Evolutionary conservation across 345 rosid genomes (phyloP).

Genomic region (Cardamine chenopodiifolia): DNA sequence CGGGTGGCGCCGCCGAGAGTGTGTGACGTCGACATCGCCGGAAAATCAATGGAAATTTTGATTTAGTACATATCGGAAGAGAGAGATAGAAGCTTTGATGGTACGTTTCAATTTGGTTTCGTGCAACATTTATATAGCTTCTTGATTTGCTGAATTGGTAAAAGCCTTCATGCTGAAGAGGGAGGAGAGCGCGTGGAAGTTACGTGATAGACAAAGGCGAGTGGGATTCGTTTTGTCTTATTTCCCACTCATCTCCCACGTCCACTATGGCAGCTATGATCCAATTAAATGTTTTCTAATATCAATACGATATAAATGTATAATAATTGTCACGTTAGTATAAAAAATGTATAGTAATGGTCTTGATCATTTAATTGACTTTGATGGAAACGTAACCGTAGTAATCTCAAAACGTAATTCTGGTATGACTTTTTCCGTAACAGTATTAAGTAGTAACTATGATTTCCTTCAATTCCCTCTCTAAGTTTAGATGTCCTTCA

Average conservation of each 20-base stretch:
- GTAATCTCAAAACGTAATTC: background rate
- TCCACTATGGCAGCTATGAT: conserved; percentile 16
- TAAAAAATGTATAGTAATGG: background rate
- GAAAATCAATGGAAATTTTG: background rate
- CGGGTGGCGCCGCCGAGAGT: conserved; percentile 80
- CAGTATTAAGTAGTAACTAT: background rate
- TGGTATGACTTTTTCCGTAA: conserved; percentile 6
- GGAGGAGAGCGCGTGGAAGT: conserved; percentile 26
- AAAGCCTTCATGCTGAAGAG: conserved; percentile 39
- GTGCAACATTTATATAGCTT: conserved; percentile 34
- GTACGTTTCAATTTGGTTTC: conserved; percentile 20
- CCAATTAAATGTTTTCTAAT: background rate
- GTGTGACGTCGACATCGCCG: conserved; percentile 64
- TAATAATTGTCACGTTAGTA: conserved; percentile 8
- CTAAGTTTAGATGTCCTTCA: background rate
- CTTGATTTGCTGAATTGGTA: conserved; percentile 43
- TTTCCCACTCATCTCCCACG: conserved; percentile 40
- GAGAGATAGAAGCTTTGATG: conserved; percentile 27
- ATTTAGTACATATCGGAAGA: background rate
- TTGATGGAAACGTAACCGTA: conserved; percentile 12
- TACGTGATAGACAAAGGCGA: conserved; percentile 11
- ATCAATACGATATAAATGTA: background rate
- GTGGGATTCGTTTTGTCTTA: conserved; percentile 14
- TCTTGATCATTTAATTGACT: conserved; percentile 32
- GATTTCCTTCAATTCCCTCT: too few relatives aligned